Evolutionary conservation across 2,329 filamentous ascomycete genomes (phyloP).

Genomic region (Phaeoacremonium minimum): DNA sequence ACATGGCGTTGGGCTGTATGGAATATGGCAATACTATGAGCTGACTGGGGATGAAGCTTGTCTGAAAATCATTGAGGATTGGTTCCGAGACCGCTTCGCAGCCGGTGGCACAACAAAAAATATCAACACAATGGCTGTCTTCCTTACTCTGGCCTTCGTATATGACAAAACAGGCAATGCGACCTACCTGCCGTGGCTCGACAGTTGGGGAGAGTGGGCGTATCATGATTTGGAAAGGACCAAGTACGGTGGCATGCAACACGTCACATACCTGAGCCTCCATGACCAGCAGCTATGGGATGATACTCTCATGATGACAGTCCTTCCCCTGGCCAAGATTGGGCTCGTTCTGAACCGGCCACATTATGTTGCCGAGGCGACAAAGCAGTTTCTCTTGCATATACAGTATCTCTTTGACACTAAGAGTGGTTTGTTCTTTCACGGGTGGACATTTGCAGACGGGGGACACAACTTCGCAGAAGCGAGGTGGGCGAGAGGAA

Average conservation of each 20-base stretch:
- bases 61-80: slow-evolving; percentile 65
- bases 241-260: slow-evolving; percentile 68
- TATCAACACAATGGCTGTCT: slow-evolving; percentile 80
- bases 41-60: slow-evolving; percentile 59
- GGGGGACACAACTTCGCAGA: slow-evolving; percentile 59
- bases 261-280: slow-evolving; percentile 66
- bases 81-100: slow-evolving; percentile 66
- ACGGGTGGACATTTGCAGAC: slow-evolving; percentile 75
- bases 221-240: slow-evolving; percentile 73
- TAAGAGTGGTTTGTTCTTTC: slow-evolving; percentile 70
- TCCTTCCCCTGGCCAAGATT: slow-evolving; percentile 75
- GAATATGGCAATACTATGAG: slow-evolving; percentile 77
- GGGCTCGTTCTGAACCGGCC: slow-evolving; percentile 65
- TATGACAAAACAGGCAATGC: slow-evolving; percentile 69
- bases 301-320: slow-evolving; percentile 86
- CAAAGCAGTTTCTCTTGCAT: slow-evolving; percentile 72
- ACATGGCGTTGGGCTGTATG: slow-evolving; percentile 75
- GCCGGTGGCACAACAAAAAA: slow-evolving; percentile 76
- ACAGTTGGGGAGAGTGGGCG: slow-evolving; percentile 79
- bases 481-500: slow-evolving; percentile 56
- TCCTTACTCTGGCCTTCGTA: slow-evolving; percentile 71
- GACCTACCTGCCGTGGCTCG: slow-evolving; percentile 71
- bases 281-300: slow-evolving; percentile 80
- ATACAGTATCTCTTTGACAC: slow-evolving; percentile 75
- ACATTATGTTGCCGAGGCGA: slow-evolving; percentile 73